phyloP scores from a whole-genome alignment of 495 filamentous ascomycete species.

The Trichoderma erinaceum region DNA sequence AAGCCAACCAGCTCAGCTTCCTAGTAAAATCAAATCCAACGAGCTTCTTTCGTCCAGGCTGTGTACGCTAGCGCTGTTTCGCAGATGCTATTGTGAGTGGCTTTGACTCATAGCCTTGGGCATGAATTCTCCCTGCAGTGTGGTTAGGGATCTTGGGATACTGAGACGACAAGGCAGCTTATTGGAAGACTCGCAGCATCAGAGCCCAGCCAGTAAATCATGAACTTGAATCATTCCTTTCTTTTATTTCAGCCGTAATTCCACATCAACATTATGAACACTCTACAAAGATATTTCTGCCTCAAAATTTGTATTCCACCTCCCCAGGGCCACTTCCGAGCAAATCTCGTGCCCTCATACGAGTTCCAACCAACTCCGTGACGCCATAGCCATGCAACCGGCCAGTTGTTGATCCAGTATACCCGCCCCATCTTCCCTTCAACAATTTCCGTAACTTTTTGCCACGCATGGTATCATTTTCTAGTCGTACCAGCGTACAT shows the following conservation, averaged over 20 bases:
- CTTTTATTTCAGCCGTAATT: slow-evolving; percentile 4
- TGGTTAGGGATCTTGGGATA: no score
- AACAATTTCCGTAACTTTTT: slow-evolving; percentile 8
- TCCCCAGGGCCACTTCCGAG: slow-evolving; percentile 10
- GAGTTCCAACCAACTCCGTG: slow-evolving; percentile 18
- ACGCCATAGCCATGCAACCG: slow-evolving; percentile 26
- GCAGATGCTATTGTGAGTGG: neutral
- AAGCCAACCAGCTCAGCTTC: neutral
- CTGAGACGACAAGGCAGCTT: neutral
- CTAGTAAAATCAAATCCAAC: neutral
- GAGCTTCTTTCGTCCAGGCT: neutral
- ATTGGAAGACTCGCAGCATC: neutral
- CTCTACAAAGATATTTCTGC: slow-evolving; percentile 6
- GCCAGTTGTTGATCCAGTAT: slow-evolving; percentile 14
- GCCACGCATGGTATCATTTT: neutral
- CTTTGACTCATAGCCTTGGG: neutral
- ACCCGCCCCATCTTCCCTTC: slow-evolving; percentile 15
- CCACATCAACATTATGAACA: slow-evolving; percentile 6
- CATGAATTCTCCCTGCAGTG: neutral
- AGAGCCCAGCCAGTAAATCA: neutral
- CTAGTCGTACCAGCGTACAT: neutral
- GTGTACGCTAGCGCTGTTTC: neutral
- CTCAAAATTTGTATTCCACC: neutral
- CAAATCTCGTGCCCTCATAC: slow-evolving; percentile 12
- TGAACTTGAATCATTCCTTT: neutral